Evolutionary conservation across 306 rosid species (phyloP), one percentile per base, ranked within the genome.

Genomic region (Neltuma alba): DNA sequence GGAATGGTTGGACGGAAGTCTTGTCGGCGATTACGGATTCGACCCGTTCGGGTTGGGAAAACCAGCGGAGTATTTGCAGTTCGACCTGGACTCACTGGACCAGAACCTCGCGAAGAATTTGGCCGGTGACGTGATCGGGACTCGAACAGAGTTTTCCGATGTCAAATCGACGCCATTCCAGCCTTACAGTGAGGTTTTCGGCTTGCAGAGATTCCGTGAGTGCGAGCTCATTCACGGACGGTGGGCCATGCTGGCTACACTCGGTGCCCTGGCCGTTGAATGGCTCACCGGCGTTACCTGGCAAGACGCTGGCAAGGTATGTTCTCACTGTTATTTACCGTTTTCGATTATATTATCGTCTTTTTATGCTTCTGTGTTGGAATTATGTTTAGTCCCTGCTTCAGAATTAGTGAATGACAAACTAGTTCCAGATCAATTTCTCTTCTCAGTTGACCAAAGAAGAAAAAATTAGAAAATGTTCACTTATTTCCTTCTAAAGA

Each of bases 281-380:
- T 74, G 91, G 85, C 86, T 85, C 79, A 86, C 89, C 38, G 89
- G 89, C 2, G 75, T 94, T 70, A 92, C 99, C 15, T 95, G 99
- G 99, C 99, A 95, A 85, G 99, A 95, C 72, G 99, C 98, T 7
- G 99, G 99, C 18, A 95, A 95, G 92, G 99, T 94, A 34, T 15
- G 77, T 25, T 4, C 23, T 21, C 25, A 30, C n/a, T 27, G 23
- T 60, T 10, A 10, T 3, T 12, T 9, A 60, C 4, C 20, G 65
- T 8, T 58, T 58, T 58, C 13, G 18, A 25, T 25, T 23, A 10
- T 12, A 27, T 57, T 25, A 57, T 58, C 7, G 15, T 55, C 62
- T 6, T 9, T 55, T 55, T 23, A 23, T 11, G 15, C 62, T 55
- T 23, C 15, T 23, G 15, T 55, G 6, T 55, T 23, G 62, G 62